Conservation (phyloP, 108 stramenopile species). For the Asterionellopsis glacialis region DNA sequence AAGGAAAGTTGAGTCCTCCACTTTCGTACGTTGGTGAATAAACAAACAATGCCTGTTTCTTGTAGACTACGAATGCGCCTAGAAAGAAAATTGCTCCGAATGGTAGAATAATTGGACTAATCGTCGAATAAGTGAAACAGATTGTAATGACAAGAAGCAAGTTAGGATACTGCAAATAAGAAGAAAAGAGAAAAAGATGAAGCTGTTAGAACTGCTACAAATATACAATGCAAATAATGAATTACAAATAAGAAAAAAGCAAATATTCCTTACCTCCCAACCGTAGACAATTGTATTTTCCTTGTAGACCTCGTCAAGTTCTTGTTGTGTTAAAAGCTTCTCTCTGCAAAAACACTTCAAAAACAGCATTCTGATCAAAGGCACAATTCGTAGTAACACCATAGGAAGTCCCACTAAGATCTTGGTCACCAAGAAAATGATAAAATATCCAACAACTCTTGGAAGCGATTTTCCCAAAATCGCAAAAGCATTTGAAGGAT, state of each 20-base stretch:
- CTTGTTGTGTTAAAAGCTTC: conserved; percentile 66
- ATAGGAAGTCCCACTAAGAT: conserved; percentile 81
- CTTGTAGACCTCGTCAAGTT: conserved; percentile 55
- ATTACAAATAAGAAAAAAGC: too few relatives aligned
- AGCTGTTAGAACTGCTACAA: not conserved
- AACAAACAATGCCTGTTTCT: conserved; percentile 84
- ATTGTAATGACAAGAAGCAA: conserved; percentile 82
- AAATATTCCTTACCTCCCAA: conserved; percentile 33
- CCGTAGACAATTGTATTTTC: conserved; percentile 33
- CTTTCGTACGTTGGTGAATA: conserved; percentile 55
- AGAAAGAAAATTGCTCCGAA: conserved; percentile 76
- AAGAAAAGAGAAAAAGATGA: conserved; percentile 2
- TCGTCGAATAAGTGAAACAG: conserved; percentile 56
- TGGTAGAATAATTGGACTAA: conserved; percentile 81
- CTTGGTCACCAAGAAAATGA: conserved; percentile 82
- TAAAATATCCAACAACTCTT: conserved; percentile 84
- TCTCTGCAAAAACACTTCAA: conserved; percentile 51
- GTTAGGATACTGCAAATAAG: conserved; percentile 23
- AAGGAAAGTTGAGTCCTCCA: conserved; percentile 59
- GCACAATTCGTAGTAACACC: conserved; percentile 67
- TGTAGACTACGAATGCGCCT: conserved; percentile 79
- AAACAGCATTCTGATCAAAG: conserved; percentile 56
- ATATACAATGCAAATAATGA: not conserved
- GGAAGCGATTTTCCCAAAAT: conserved; percentile 75
- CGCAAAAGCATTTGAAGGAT: conserved; percentile 60